phyloP scores from a whole-genome alignment of 352 stramenopile genomes.

The Peronospora farinosa region DNA sequence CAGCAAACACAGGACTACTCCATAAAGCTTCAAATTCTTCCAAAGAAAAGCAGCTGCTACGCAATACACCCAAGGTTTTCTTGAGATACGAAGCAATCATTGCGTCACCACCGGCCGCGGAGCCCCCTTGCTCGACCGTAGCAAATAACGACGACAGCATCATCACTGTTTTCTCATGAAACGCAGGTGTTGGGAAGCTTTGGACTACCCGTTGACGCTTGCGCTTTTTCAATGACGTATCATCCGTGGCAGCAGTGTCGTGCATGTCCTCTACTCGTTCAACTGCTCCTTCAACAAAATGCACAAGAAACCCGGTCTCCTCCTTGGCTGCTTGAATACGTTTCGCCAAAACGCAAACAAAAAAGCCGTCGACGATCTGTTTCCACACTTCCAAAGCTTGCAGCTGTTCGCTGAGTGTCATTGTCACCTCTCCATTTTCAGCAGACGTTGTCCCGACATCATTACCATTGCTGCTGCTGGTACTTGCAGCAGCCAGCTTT shows the following conservation, averaged over 20 bases:
- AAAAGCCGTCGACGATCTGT: conserved; percentile 55
- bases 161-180: conserved; percentile 64
- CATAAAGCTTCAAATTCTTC: conserved; percentile 63
- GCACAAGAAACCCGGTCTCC: conserved; percentile 24
- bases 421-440: conserved; percentile 32
- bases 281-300: conserved; percentile 31
- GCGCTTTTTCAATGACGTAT: conserved; percentile 25
- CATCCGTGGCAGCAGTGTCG: conserved; percentile 3
- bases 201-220: conserved; percentile 29
- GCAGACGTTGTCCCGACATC: conserved; percentile 19
- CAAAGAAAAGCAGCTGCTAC: conserved; percentile 38
- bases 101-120: conserved; percentile 11
- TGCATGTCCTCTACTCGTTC: conserved; percentile 23
- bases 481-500: conserved; percentile 28
- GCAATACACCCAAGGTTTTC: conserved; percentile 42
- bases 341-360: conserved; percentile 38
- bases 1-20: conserved; percentile 44
- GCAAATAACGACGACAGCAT: conserved; percentile 40
- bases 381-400: conserved; percentile 48
- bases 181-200: conserved; percentile 45
- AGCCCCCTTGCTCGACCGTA: conserved; percentile 39
- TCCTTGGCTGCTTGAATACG: conserved; percentile 30
- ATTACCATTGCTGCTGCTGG: conserved; percentile 12
- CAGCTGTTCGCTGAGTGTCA: conserved; percentile 39
- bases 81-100: conserved; percentile 41